Conservation (phyloP, 2,329 filamentous ascomycete species). For the Fusarium xyrophilum region DNA sequence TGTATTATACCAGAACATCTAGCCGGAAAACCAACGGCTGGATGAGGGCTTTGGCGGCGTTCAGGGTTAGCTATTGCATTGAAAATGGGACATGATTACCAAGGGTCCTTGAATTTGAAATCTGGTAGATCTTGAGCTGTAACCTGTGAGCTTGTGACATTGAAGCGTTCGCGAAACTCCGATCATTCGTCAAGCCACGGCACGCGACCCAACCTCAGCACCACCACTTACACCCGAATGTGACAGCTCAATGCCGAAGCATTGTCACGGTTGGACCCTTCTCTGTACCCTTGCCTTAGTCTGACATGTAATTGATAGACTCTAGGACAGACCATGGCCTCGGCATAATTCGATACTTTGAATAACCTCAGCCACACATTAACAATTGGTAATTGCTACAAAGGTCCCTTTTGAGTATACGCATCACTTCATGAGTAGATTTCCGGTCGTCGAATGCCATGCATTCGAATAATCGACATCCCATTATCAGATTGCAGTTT, state of each 20-base stretch:
- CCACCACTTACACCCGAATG: background rate
- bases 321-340: background rate
- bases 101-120: constrained; percentile 24
- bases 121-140: constrained; percentile 8
- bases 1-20: constrained; percentile 49
- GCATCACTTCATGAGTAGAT: background rate
- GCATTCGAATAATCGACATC: background rate
- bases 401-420: background rate
- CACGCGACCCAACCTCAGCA: background rate
- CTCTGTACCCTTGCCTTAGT: background rate
- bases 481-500: background rate
- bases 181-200: background rate
- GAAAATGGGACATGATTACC: constrained; percentile 41
- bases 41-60: constrained; percentile 49
- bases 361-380: background rate
- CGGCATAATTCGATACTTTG: background rate
- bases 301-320: background rate
- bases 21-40: constrained; percentile 39
- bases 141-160: background rate
- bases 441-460: background rate
- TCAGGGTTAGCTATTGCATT: constrained; percentile 46
- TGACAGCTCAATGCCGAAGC: background rate
- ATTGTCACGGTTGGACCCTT: background rate
- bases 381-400: background rate
- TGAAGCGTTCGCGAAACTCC: background rate